Evolutionary conservation across 2,329 filamentous ascomycete species (phyloP).

Genomic region (Calonectria crousiana): DNA sequence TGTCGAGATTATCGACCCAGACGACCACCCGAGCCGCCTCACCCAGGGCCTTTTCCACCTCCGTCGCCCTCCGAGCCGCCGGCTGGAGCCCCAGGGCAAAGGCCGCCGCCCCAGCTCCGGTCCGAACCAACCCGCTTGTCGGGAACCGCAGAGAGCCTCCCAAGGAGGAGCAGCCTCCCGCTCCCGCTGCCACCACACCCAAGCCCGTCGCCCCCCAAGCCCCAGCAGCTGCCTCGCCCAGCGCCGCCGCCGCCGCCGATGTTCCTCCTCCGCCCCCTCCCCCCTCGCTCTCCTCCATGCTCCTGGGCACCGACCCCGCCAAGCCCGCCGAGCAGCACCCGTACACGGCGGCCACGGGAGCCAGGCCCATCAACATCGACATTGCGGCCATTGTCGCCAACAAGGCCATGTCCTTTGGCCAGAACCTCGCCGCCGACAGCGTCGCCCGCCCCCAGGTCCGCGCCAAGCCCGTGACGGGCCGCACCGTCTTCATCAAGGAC

Average conservation of each 20-base stretch:
- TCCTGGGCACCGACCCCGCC: not conserved
- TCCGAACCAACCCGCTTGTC: conserved; percentile 48
- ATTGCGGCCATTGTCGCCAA: conserved; percentile 52
- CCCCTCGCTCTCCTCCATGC: conserved; percentile 9
- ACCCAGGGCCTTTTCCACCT: conserved; percentile 49
- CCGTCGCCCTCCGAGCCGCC: conserved; percentile 43
- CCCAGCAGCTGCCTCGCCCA: not conserved
- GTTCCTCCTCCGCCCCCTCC: conserved; percentile 20
- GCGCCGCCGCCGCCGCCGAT: too few relatives aligned
- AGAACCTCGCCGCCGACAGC: conserved; percentile 35
- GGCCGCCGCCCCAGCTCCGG: conserved; percentile 10
- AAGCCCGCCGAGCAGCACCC: conserved; percentile 26
- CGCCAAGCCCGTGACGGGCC: conserved; percentile 51
- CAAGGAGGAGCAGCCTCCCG: not conserved
- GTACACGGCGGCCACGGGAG: conserved; percentile 44
- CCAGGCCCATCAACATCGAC: conserved; percentile 44
- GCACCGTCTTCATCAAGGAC: conserved; percentile 54
- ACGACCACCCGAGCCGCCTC: conserved; percentile 31
- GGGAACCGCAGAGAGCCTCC: conserved; percentile 42
- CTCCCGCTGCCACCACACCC: not conserved
- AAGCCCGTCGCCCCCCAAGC: conserved; percentile 16
- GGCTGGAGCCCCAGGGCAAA: not conserved
- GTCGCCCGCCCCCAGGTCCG: conserved; percentile 45
- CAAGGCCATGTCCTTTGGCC: conserved; percentile 42
- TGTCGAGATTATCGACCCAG: conserved; percentile 44